A percentile compares a stretch with the other conserved stretches of the same genome.
These are phyloP conservation scores for Nematodospora valgi DNA, from an alignment of 805 yeast species.

Conservation along the genomic window DNA sequence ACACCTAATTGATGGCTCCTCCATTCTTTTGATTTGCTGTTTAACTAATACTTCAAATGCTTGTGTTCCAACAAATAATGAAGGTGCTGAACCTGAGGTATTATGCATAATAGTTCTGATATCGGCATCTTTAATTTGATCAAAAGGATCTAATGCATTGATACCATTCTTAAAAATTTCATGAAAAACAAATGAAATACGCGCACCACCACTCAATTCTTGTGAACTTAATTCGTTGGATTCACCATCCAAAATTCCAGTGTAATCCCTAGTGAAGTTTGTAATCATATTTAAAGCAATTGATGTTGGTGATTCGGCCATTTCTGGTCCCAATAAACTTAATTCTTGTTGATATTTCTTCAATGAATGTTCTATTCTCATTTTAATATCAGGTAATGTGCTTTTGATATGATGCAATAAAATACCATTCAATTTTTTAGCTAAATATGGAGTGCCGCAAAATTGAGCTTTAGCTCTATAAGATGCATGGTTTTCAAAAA, in stretches of 20 bases:
- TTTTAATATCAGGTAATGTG: slow-evolving; percentile 80
- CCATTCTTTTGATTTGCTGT: slow-evolving; percentile 90
- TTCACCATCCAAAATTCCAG: slow-evolving; percentile 88
- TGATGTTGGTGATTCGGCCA: slow-evolving; percentile 84
- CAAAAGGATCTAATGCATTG: slow-evolving; percentile 90
- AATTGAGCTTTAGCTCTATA: slow-evolving; percentile 90
- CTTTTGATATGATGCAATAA: slow-evolving; percentile 78
- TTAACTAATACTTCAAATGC: slow-evolving; percentile 95
- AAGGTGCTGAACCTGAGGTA: slow-evolving; percentile 94
- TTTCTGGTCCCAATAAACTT: slow-evolving; percentile 77
- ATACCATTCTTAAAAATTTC: slow-evolving; percentile 93
- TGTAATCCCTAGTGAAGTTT: slow-evolving; percentile 87
- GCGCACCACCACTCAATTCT: slow-evolving; percentile 97
- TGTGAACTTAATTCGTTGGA: slow-evolving; percentile 82
- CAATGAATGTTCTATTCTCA: slow-evolving; percentile 80
- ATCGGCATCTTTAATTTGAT: slow-evolving; percentile 92
- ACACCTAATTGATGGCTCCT: slow-evolving; percentile 88
- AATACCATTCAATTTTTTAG: slow-evolving; percentile 85
- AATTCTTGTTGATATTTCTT: slow-evolving; percentile 83
- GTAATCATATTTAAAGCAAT: slow-evolving; percentile 89
- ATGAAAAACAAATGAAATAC: slow-evolving; percentile 95
- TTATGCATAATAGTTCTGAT: slow-evolving; percentile 96
- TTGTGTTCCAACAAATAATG: slow-evolving; percentile 93
- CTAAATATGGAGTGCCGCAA: slow-evolving; percentile 98
- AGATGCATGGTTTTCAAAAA: slow-evolving; percentile 85